Evolutionary conservation across 148 eudicot genomes (phyloP), one percentile per base, ranked within the genome.

Genomic region (Arctostaphylos glauca): DNA sequence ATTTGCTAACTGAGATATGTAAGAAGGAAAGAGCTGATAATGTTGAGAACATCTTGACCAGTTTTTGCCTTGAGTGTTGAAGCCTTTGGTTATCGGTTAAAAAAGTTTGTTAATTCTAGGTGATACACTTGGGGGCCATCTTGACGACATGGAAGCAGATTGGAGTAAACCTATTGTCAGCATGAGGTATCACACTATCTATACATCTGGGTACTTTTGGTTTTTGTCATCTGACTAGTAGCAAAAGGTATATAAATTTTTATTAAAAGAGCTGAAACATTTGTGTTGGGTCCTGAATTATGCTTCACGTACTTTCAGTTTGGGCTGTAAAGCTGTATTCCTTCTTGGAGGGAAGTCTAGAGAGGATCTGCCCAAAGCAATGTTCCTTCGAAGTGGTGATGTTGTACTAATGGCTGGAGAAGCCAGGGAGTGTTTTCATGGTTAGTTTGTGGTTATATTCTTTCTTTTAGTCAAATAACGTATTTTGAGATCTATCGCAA

Each of bases 331-430:
- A 85, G 98, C 94, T 49, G 91, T 96, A 68, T 95, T 96, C 86
- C 97, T 96, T 77, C 98, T 96, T 81, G 99, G 99, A 41, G 99
- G 99, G 68, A 96, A 94, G 88, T 89, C 99, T 74, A 92, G 95
- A 88, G 84, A 93, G 62, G 93, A 92, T 84, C 85, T 88, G 77
- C 97, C 98, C 6, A 60, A 88, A 72, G 92, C 97, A 9, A 96
- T 96, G 97, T 93, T 94, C 86, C 91, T 96, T 82, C 87, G 97
- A 87, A 94, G 98, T 88, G 98, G 98, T 64, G 98, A 96, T 82
- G 85, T 84, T 59, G 90, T 94, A 23, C 90, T 96, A 60, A 93
- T 96, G 98, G 90, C 98, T 83, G 98, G 98, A 83, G 93, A 93
- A 89, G 98, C 98, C 54, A 92, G 98, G 87, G 98, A 96, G 78